These are phyloP conservation scores for Flaveria linearis DNA, from an alignment of 129 eudicot genomes.

Conservation along the genomic window DNA sequence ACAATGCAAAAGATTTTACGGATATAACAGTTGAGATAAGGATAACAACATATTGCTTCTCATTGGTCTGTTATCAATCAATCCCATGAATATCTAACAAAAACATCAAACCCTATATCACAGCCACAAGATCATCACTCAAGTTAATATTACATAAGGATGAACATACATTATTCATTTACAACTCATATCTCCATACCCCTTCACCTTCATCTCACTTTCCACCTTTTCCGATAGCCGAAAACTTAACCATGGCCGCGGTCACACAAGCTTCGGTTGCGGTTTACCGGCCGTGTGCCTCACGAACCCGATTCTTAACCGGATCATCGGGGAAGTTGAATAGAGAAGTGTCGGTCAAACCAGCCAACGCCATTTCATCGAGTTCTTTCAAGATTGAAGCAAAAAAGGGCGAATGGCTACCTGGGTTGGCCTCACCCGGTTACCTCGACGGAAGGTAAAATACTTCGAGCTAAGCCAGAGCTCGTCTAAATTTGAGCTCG, in stretches of 20 bases:
- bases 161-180: slow-evolving; percentile 32
- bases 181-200: slow-evolving; percentile 26
- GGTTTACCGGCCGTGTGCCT: slow-evolving; percentile 59
- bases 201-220: neutral
- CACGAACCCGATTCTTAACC: slow-evolving; percentile 52
- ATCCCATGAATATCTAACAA: slow-evolving; percentile 41
- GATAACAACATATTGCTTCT: slow-evolving; percentile 52
- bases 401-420: slow-evolving; percentile 95
- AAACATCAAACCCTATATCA: slow-evolving; percentile 37
- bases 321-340: slow-evolving; percentile 76
- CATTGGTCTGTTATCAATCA: slow-evolving; percentile 47
- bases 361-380: slow-evolving; percentile 36
- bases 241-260: slow-evolving; percentile 66
- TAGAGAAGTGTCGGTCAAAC: slow-evolving; percentile 49
- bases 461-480: too few species aligned
- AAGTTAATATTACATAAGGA: slow-evolving; percentile 44
- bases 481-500: too few species aligned
- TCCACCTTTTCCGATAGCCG: neutral
- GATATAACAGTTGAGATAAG: slow-evolving; percentile 58
- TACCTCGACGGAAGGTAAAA: slow-evolving; percentile 85
- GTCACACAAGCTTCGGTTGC: slow-evolving; percentile 83
- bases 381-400: slow-evolving; percentile 74
- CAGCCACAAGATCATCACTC: slow-evolving; percentile 47
- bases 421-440: slow-evolving; percentile 85
- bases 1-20: slow-evolving; percentile 53